These are phyloP conservation scores for Leccinum variabile DNA, from an alignment of 1,284 basidiomycete genomes.

Conservation along the genomic window DNA sequence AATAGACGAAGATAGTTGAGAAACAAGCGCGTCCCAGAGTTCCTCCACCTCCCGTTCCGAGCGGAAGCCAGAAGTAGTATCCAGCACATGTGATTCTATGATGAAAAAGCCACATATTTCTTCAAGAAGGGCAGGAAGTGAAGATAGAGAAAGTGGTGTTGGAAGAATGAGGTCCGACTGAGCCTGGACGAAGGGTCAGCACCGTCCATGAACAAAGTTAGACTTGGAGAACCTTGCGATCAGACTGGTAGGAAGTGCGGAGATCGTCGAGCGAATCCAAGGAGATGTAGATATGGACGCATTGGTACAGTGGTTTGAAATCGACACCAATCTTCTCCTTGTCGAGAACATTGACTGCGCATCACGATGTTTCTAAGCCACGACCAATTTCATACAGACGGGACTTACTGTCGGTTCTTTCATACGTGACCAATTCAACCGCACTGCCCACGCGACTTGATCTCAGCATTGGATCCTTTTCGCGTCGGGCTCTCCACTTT, in stretches of 20 bases:
- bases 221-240: constrained; percentile 74
- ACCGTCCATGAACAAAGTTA: constrained; percentile 6
- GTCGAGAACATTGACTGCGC: constrained; percentile 84
- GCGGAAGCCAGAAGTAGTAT: constrained; percentile 84
- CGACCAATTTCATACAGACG: not conserved
- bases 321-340: constrained; percentile 89
- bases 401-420: constrained; percentile 90
- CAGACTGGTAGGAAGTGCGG: constrained; percentile 91
- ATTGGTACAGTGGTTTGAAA: constrained; percentile 95
- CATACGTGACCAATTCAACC: constrained; percentile 91
- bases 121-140: constrained; percentile 70
- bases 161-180: constrained; percentile 97
- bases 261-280: constrained; percentile 89
- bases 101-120: constrained; percentile 99
- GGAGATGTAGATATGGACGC: constrained; percentile 95
- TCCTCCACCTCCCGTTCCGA: constrained; percentile 92
- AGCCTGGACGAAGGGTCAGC: constrained; percentile 53
- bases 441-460: constrained; percentile 90
- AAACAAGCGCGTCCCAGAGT: constrained; percentile 90
- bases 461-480: constrained; percentile 74
- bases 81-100: constrained; percentile 90
- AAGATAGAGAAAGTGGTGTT: constrained; percentile 55
- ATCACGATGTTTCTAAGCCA: constrained; percentile 10
- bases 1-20: constrained; percentile 76
- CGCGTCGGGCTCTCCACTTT: constrained; percentile 81